phyloP scores from a whole-genome alignment of 2,329 filamentous ascomycete genomes.

The Xylaria sp. region DNA sequence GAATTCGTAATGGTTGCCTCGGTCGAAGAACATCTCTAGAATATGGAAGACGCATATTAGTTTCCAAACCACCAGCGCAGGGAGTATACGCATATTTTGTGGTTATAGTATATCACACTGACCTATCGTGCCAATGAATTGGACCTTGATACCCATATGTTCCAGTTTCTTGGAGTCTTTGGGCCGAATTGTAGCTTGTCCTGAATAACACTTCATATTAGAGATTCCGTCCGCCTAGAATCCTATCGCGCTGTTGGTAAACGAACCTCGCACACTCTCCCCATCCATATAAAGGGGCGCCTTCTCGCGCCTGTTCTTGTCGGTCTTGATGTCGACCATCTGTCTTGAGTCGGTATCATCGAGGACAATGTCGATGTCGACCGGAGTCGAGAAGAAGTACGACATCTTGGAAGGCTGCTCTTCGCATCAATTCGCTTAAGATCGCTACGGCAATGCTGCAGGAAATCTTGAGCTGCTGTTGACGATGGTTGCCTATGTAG shows the following conservation, averaged over 20 bases:
- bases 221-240: neutral
- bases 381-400: conserved; percentile 97
- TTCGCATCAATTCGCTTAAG: conserved; percentile 24
- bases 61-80: neutral
- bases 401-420: conserved; percentile 71
- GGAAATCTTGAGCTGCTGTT: conserved; percentile 16
- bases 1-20: conserved; percentile 99
- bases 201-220: conserved; percentile 55
- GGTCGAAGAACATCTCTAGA: conserved; percentile 99
- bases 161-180: conserved; percentile 99
- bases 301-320: conserved; percentile 97
- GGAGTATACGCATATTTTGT: neutral
- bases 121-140: conserved; percentile 99
- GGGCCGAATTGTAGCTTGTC: conserved; percentile 93
- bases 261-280: conserved; percentile 75
- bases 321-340: conserved; percentile 97
- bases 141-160: conserved; percentile 99
- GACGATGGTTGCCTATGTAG: conserved; percentile 11
- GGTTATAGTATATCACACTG: conserved; percentile 45
- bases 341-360: conserved; percentile 93
- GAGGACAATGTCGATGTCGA: conserved; percentile 98
- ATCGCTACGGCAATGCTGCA: conserved; percentile 6
- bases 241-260: neutral
- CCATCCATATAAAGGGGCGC: conserved; percentile 97
- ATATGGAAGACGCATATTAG: conserved; percentile 18